phyloP scores from a whole-genome alignment of 495 filamentous ascomycete genomes.

The Hypoxylon lenormandii region DNA sequence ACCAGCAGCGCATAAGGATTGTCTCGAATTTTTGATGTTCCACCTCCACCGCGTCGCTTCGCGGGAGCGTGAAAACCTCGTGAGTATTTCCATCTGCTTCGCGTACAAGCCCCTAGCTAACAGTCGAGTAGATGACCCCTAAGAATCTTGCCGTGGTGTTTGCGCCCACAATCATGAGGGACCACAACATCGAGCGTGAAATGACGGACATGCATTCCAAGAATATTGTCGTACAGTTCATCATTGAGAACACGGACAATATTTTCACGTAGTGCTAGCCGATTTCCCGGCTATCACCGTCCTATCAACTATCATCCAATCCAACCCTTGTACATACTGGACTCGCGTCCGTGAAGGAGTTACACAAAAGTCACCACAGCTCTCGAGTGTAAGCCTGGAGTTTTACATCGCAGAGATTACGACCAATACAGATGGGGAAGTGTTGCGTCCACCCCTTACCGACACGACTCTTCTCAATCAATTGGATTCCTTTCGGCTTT shows the following conservation, averaged over 20 bases:
- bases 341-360: conserved; percentile 5
- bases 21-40: conserved; percentile 92
- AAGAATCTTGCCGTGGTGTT: conserved; percentile 97
- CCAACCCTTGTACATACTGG: conserved; percentile 45
- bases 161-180: conserved; percentile 95
- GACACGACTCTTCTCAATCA: conserved; percentile 16
- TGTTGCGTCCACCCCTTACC: neutral
- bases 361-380: conserved; percentile 21
- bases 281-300: conserved; percentile 1
- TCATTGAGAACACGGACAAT: conserved; percentile 85
- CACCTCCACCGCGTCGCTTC: conserved; percentile 90
- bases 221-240: conserved; percentile 87
- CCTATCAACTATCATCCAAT: conserved; percentile 7
- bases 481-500: conserved; percentile 43
- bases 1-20: conserved; percentile 83
- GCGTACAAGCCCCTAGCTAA: conserved; percentile 30
- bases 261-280: conserved; percentile 68
- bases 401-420: conserved; percentile 36
- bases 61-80: conserved; percentile 81
- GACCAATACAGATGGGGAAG: conserved; percentile 28
- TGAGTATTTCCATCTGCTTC: conserved; percentile 48
- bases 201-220: conserved; percentile 96
- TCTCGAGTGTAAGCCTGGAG: conserved; percentile 25
- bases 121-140: conserved; percentile 78
- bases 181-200: conserved; percentile 86